A percentile compares a stretch with the other conserved stretches of the same genome.
These are phyloP conservation scores for Torrubiellomyces zombiae DNA, from an alignment of 2,329 filamentous ascomycete genomes.

Conservation along the genomic window DNA sequence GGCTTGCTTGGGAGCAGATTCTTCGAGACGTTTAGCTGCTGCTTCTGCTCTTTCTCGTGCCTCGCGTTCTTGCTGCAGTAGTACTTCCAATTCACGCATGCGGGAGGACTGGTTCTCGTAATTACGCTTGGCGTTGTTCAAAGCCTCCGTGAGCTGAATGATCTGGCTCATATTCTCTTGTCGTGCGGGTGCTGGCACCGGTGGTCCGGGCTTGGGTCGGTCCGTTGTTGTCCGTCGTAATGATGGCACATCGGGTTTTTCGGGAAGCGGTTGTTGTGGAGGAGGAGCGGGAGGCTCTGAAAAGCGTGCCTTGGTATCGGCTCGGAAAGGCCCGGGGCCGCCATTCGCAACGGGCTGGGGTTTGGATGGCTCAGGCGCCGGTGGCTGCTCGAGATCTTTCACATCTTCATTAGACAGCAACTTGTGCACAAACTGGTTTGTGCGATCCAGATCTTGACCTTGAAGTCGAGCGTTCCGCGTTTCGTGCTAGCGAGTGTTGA, in stretches of 20 bases:
- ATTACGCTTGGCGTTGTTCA: conserved; percentile 72
- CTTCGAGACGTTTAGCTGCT: conserved; percentile 52
- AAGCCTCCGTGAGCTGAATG: conserved; percentile 65
- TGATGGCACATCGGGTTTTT: conserved; percentile 70
- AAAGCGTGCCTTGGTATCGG: conserved; percentile 69
- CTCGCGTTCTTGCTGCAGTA: conserved; percentile 61
- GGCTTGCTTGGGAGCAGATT: conserved; percentile 23
- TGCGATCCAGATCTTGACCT: conserved; percentile 67
- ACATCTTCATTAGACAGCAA: conserved; percentile 57
- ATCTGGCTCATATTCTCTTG: conserved; percentile 55
- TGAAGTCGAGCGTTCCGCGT: conserved; percentile 82
- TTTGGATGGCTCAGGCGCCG: conserved; percentile 30
- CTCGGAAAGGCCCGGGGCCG: conserved; percentile 37
- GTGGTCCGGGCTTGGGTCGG: conserved; percentile 41
- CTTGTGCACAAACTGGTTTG: conserved; percentile 63
- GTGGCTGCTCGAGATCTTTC: conserved; percentile 38
- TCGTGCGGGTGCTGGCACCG: conserved; percentile 40
- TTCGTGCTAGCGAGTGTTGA: conserved; percentile 43
- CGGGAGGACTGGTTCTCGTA: conserved; percentile 67
- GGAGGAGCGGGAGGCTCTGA: conserved; percentile 87
- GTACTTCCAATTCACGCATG: conserved; percentile 59
- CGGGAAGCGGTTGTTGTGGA: conserved; percentile 80
- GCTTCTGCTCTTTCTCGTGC: conserved; percentile 78
- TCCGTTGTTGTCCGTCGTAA: conserved; percentile 65
- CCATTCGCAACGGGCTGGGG: conserved; percentile 31